phyloP scores from a whole-genome alignment of 2,329 filamentous ascomycete genomes.

The Metarhizium sp. region DNA sequence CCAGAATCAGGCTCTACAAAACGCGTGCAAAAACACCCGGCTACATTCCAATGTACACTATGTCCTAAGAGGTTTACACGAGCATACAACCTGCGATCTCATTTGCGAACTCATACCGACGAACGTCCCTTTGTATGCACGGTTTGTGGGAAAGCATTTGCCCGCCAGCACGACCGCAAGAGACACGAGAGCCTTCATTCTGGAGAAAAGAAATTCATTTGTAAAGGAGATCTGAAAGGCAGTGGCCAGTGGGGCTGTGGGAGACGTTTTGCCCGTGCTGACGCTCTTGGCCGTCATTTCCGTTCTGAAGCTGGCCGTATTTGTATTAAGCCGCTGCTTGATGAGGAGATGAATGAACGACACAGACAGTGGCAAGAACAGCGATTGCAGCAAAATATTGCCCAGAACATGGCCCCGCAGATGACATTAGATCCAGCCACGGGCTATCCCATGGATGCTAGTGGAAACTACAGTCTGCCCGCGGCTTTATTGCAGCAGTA shows the following conservation, averaged over 20 bases:
- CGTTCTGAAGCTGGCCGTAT: constrained; percentile 89
- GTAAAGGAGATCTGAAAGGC: constrained; percentile 79
- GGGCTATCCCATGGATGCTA: constrained; percentile 47
- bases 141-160: constrained; percentile 94
- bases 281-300: constrained; percentile 91
- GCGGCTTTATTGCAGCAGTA: constrained; percentile 85
- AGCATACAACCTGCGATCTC: constrained; percentile 92
- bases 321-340: constrained; percentile 93
- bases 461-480: constrained; percentile 61
- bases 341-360: constrained; percentile 82
- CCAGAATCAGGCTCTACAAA: constrained; percentile 55
- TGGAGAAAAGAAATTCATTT: constrained; percentile 98
- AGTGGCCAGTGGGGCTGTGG: constrained; percentile 87
- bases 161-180: constrained; percentile 93
- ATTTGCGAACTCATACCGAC: constrained; percentile 92
- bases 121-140: constrained; percentile 96
- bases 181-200: constrained; percentile 93
- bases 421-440: constrained; percentile 52
- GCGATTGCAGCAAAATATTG: constrained; percentile 55
- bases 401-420: constrained; percentile 49
- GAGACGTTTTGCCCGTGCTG: constrained; percentile 84
- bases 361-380: constrained; percentile 69
- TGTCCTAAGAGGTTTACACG: constrained; percentile 95
- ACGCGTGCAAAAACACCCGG: constrained; percentile 93
- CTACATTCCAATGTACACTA: constrained; percentile 87